Base-by-base conservation (phyloP, 495 filamentous ascomycete genomes). In the Penicillium herquei region DNA sequence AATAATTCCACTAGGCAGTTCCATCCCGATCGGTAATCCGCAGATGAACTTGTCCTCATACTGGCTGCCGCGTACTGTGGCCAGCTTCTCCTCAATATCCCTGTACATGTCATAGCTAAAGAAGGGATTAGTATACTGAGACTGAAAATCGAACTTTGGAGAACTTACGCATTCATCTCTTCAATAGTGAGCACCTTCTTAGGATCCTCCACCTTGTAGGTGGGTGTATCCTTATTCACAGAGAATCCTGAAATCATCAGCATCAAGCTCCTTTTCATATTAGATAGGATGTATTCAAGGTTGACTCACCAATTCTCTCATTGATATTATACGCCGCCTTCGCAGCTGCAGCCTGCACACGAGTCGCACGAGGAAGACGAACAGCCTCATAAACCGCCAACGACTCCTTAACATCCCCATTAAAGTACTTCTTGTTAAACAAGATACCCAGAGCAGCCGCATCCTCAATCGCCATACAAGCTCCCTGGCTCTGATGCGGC, bases 391-490 rank as follows among this genome's bases (percentile, higher is more conserved):
- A 83, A 6, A 74, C 53, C 11, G 54, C 50, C 6, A 82, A 64
- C 2, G 71, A 58, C 26, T 72, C 62, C 0, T 55, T 41, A 33
- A 83, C 59, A 55, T 82, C 70, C 2, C 70, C 74, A 7, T 59
- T 50, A 58, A 74, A 80, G 45, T 77, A 69, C 0, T 66, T 40
- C 51, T 72, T 66, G 54, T 62, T 69, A 61, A 81, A 83, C 0
- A 81, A 17, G 2, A 80, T 68, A 0, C 78, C 74, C 10, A 81
- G 62, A 0, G 72, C 75, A 0, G 75, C 78, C 0, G 77, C 78
- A 53, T 81, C 78, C 55, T 81, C 78, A 16, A 81, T 75, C 0
- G 78, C 78, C 76, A 73, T 73, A 49, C 78, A 79, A 10, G 75
- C 75, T 35, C 78, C 78, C 57, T 81, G 77, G 34, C 75, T 77